Percentiles rank a stretch among this genome's conserved stretches.
These are phyloP conservation scores for Blastobotrys mokoenaii DNA, from an alignment of 805 yeast species.

Conservation along the genomic window DNA sequence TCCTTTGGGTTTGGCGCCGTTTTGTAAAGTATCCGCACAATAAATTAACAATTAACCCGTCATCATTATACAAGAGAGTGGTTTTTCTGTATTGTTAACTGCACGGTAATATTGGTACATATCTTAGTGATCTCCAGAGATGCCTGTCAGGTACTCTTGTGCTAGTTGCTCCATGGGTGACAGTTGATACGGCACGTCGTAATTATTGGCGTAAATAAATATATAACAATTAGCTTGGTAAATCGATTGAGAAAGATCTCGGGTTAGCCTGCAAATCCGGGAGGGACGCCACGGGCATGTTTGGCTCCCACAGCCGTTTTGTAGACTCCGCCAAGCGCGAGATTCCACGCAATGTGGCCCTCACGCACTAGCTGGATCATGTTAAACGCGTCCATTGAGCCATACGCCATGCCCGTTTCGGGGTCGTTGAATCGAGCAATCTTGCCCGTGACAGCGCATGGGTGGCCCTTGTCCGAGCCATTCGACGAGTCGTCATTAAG, in stretches of 20 bases:
- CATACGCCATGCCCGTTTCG: slow-evolving; percentile 75
- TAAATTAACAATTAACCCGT: not conserved
- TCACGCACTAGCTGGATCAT: slow-evolving; percentile 43
- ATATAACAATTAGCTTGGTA: not conserved
- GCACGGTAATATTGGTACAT: too few species aligned
- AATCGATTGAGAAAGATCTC: not conserved
- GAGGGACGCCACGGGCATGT: slow-evolving; percentile 83
- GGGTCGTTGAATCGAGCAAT: slow-evolving; percentile 86
- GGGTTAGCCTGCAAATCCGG: slow-evolving; percentile 44
- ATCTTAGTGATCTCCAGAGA: too few species aligned
- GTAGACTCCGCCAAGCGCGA: slow-evolving; percentile 38
- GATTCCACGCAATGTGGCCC: slow-evolving; percentile 46
- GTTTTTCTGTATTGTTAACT: too few species aligned
- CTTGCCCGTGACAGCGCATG: slow-evolving; percentile 66
- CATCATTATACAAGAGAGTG: too few species aligned
- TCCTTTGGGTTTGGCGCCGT: slow-evolving; percentile 97
- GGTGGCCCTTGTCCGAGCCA: not conserved
- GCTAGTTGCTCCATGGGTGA: too few species aligned
- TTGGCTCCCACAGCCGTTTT: slow-evolving; percentile 28
- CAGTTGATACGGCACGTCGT: too few species aligned
- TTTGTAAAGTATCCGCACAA: slow-evolving; percentile 33
- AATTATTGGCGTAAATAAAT: too few species aligned
- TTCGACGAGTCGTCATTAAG: too few species aligned
- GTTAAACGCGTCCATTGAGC: slow-evolving; percentile 72
- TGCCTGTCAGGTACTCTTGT: too few species aligned